Base-by-base conservation (phyloP, 148 eudicot genomes). In the Camellia granthamiana region DNA sequence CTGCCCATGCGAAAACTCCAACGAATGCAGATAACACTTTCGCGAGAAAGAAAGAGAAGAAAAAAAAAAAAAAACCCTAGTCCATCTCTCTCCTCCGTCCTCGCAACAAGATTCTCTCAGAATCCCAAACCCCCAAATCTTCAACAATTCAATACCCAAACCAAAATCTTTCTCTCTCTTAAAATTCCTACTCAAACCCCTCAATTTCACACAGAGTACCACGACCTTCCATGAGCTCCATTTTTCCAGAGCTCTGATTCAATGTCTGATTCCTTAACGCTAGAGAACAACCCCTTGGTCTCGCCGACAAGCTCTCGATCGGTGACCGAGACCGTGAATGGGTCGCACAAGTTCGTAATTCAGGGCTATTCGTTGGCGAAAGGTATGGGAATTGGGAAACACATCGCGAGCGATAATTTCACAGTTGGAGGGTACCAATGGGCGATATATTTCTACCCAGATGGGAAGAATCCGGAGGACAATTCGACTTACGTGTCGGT, bases 401-500 rank as follows among this genome's bases (percentile, higher is more conserved):
- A 87, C 79, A 87, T 87, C 61, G 89, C 89, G 8, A 87, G 89
- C 79, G 87, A 87, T 13, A 83, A 87, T 54, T 87, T 87, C 82
- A 87, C 85, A 13, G 89, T 87, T 3, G 89, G 89, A 54, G 89
- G 89, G 3, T 84, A 79, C 71, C 82, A 87, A 68, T 87, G 89
- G 89, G 89, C 89, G 44, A 87, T 87, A 15, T 87, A 87, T 69
- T 87, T 87, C 69, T 87, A 87, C 61, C 89, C 89, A 0, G 89
- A 87, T n/a, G 89, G 89, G 9, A 87, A 87, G 67, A 87, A 87
- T 16, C 89, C 89, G 1, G 89, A 87, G 84, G 89, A 87, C 55
- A 87, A 82, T 70, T 84, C 87, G 3, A 87, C 87, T 5, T 87
- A 87, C 19, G 89, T 87, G 0, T 87, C 89, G 51, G 87, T 87